Base-by-base conservation (phyloP, 768 basidiomycete species). In the Mycena indigotica region DNA sequence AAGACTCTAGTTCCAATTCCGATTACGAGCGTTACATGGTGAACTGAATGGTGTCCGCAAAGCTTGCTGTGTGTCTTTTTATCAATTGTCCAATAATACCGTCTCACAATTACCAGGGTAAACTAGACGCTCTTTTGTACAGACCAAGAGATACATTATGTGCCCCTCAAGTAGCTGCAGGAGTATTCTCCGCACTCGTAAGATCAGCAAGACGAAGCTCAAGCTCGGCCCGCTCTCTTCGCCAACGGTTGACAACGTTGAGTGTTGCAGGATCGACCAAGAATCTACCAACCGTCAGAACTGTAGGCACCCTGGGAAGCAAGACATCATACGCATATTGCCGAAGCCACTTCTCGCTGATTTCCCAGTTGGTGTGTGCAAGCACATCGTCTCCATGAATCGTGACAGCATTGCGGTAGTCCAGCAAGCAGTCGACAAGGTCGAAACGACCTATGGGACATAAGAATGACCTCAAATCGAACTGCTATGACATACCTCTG, bases 321-420 rank as follows among this genome's bases (percentile, higher is more conserved):
- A 29, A n/a, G 17, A 53, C 28, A 50, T 16, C 84, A 40, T 49
- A 93, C 94, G 86, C 86, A 63, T 91, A 95, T 72, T 89, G 84
- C 55, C 84, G 81, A 44, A 97, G 77, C 85, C 93, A 97, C 52
- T 79, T 77, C 67, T 95, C 93, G 16, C 81, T 78, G 38, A 97
- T 79, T 72, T 98, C 95, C 93, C 95, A 97, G 66, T 92, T 95
- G 40, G 74, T 77, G 64, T 96, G 92, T 3, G 87, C 86, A n/a
- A 97, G 78, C 21, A 94, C 89, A 66, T 98, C 95, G 63, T 96
- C 91, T 13, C 93, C 93, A 57, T 97, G 94, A 41, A 95, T 81
- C 2, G 82, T 87, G 13, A 91, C 80, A 3, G 84, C 82, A 24
- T 71, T 75, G 28, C 88, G 78, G 61, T 91, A 88, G 58, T 91